Base-by-base conservation (phyloP, 768 basidiomycete species). In the Clitopilus hobsonii region DNA sequence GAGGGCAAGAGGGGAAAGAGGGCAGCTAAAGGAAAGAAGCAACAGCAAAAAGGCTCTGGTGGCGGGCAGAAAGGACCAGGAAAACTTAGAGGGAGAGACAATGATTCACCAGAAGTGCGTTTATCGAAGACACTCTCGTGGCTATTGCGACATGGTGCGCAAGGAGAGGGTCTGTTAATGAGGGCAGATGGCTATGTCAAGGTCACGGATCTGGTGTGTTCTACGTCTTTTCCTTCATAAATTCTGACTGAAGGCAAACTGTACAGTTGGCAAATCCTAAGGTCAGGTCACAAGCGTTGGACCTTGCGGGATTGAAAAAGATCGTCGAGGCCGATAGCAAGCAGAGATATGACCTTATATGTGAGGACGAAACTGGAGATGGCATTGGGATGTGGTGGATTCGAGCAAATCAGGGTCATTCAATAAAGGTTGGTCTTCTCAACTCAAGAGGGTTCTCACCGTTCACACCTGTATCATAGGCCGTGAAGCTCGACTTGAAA, bases 321-420 rank as follows among this genome's bases (percentile, higher is more conserved):
- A 81, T 94, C 26, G 91, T 94, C 14, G 71, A 77, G 38, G 71
- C 69, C 8, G 89, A 94, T 63, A 67, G 74, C 56, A 95, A 89
- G 67, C 76, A 79, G 54, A 76, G 88, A 58, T 91, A 80, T 61
- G 78, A 79, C 65, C 72, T 88, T 55, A 50, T 82, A 10, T 67
- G 74, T 29, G 88, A 91, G 60, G 68, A 74, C 20, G 71, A 74
- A 54, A 49, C 59, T 18, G 49, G 63, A n/a, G 67, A 59, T 8
- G 62, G 64, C 52, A 27, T 62, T 3, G 72, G 65, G 8, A 71
- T 77, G 7, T 90, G 90, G 89, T 91, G 87, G 86, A 92, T 95
- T 60, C 79, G 88, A 29, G 94, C 94, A 6, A 93, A 91, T 61
- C 94, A 95, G 68, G 94, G 94, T 0, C 94, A 95, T 71, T 89